Evolutionary conservation across 371 early-diverging fungal genomes (phyloP), one percentile per base, ranked within the genome.

Genomic region (Mortierella sp.): DNA sequence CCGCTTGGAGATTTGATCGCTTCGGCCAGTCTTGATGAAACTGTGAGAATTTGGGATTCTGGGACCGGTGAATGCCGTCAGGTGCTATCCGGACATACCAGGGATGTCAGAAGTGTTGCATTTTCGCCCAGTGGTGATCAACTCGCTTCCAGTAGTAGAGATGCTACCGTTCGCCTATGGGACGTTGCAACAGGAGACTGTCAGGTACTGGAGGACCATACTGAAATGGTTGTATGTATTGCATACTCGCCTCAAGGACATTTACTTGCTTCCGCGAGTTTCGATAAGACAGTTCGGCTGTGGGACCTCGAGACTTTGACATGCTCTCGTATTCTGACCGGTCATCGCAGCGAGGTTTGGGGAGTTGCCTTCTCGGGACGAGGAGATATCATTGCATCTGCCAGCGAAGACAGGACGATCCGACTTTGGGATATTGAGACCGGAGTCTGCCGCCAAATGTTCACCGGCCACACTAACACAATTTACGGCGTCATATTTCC

Each of bases 121-220:
- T 55, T 27, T 44, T 25, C 56, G 27, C 56, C 56, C 19, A 16
- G 16, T 13, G 45, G 29, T 16, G 44, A 17, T 13, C 56, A 44
- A 29, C 24, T 55, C 1, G 45, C 45, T 12, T 24, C 56, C 4
- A 19, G 28, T 8, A 44, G 44, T 45, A 14, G 17, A 8, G 56
- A 55, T 44, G 16, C 4, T 5, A 24, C 39, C 5, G 56, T 55
- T 16, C 7, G 24, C 4, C 14, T 55, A 34, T 34, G 45, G 45
- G 56, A 55, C 44, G 19, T 45, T 9, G 16, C 8, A 14, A 24
- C 27, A 8, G 56, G 56, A 6, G 28, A 29, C 2, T 50, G 79
- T 77, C 79, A 3, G 19, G 25, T 13, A 27, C 28, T 56, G 29
- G 9, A n/a, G 5, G 46, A 45, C 25, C 44, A 56, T 56, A 45